Evolutionary conservation across 169 alveolate species (phyloP).

Genomic region (Theileria annulata): DNA sequence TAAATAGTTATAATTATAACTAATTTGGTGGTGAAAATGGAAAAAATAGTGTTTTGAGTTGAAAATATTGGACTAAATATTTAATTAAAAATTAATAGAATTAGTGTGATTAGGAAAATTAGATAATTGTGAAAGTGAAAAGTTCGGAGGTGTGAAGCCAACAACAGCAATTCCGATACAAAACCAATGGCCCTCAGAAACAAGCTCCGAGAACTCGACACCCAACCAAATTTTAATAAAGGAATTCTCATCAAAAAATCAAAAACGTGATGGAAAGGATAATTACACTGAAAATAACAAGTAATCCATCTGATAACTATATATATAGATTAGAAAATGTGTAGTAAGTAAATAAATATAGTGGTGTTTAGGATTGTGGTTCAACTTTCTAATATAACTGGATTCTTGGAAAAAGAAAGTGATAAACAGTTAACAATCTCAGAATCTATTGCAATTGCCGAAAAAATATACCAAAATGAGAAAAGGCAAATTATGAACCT

Average conservation of each 20-base stretch:
- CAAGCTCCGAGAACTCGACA: conserved; percentile 12
- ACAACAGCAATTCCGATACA: conserved; percentile 18
- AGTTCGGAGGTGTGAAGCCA: background rate
- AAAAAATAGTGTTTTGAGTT: background rate
- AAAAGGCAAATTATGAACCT: conserved; percentile 5
- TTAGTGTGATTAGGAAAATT: background rate
- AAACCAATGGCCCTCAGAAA: conserved; percentile 27
- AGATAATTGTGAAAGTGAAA: background rate
- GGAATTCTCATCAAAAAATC: background rate
- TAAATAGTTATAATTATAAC: background rate
- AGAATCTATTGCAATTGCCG: conserved; percentile 25
- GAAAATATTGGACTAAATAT: background rate
- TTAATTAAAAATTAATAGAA: background rate
- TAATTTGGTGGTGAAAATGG: background rate
- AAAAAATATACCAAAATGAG: conserved; percentile 24
- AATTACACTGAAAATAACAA: background rate
- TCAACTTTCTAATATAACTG: conserved; percentile 16
- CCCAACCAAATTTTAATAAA: background rate
- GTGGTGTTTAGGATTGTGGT: conserved; percentile 12
- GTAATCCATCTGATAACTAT: background rate
- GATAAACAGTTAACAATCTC: conserved; percentile 11
- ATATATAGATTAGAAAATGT: background rate
- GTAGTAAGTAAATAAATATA: background rate
- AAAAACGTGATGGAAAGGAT: background rate
- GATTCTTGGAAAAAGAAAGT: background rate